Percentiles rank a stretch among this genome's conserved stretches.
Evolutionary conservation across 139 green algal genomes (phyloP).

Genomic region (Chlamydomonas applanata): DNA sequence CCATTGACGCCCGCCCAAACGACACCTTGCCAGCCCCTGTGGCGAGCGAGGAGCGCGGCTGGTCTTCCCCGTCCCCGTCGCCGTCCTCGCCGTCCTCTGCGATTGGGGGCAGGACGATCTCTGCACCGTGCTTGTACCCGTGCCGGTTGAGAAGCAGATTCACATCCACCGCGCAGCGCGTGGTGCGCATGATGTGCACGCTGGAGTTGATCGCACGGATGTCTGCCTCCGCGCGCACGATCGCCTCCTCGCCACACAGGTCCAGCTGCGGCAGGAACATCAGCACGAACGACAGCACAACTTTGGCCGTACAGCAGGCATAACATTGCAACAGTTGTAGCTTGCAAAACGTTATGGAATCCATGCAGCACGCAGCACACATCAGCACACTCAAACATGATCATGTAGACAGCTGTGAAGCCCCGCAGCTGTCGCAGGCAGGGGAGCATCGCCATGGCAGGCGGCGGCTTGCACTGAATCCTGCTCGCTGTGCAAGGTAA

Average conservation of each 20-base stretch:
- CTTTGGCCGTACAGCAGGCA: neutral
- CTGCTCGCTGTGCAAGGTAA: no score
- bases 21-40: neutral
- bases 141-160: conserved; percentile 59
- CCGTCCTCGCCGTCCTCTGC: conserved; percentile 24
- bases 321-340: neutral
- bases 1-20: neutral
- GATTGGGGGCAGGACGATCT: conserved; percentile 25
- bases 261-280: conserved; percentile 55
- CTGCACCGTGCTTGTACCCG: conserved; percentile 26
- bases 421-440: no score
- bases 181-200: conserved; percentile 60
- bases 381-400: no score
- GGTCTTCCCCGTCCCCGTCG: neutral
- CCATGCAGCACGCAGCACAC: neutral
- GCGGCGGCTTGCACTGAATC: no score
- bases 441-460: no score
- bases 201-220: conserved; percentile 70
- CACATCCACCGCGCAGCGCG: conserved; percentile 64
- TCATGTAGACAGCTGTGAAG: no score
- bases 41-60: no score
- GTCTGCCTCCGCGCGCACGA: conserved; percentile 35
- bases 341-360: neutral
- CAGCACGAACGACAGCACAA: neutral
- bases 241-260: conserved; percentile 50